Conservation (phyloP, 768 basidiomycete genomes). For the Amanita thiersii region DNA sequence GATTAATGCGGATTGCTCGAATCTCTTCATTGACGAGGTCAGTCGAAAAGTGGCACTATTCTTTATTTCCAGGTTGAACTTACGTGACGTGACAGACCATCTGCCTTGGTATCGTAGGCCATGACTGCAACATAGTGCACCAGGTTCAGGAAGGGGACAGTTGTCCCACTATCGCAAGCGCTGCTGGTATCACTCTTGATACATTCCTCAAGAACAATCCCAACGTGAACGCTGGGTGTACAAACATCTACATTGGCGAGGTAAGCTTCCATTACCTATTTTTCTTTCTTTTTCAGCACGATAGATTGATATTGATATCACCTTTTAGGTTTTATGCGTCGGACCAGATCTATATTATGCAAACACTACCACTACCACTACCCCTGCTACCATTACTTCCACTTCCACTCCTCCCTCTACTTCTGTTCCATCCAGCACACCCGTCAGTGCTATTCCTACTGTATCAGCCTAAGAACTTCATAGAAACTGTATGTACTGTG, state of each 20-base stretch:
- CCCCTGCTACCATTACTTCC: conserved; percentile 23
- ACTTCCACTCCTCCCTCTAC: no score
- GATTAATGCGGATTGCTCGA: conserved; percentile 48
- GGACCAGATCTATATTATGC: no score
- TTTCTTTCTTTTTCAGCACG: not conserved
- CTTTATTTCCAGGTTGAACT: no score
- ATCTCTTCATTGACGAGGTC: conserved; percentile 46
- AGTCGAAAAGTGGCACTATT: no score
- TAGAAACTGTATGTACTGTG: no score
- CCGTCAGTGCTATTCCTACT: no score
- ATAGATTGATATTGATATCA: no score
- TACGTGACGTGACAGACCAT: no score
- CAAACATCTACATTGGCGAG: conserved; percentile 71
- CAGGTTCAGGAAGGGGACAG: conserved; percentile 46
- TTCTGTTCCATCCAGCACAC: no score
- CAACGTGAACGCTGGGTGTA: conserved; percentile 45
- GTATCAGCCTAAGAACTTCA: no score
- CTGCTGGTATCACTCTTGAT: conserved; percentile 37
- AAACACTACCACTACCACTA: conserved; percentile 16
- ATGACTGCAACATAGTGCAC: conserved; percentile 59
- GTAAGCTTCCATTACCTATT: conserved; percentile 25
- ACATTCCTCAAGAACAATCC: conserved; percentile 66
- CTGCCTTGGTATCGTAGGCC: conserved; percentile 53
- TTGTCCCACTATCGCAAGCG: conserved; percentile 40
- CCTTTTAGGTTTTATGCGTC: no score